A percentile compares a stretch with the other conserved stretches of the same genome.
phyloP scores from a whole-genome alignment of 2,329 filamentous ascomycete species.

The Zymoseptoria ardabiliae region DNA sequence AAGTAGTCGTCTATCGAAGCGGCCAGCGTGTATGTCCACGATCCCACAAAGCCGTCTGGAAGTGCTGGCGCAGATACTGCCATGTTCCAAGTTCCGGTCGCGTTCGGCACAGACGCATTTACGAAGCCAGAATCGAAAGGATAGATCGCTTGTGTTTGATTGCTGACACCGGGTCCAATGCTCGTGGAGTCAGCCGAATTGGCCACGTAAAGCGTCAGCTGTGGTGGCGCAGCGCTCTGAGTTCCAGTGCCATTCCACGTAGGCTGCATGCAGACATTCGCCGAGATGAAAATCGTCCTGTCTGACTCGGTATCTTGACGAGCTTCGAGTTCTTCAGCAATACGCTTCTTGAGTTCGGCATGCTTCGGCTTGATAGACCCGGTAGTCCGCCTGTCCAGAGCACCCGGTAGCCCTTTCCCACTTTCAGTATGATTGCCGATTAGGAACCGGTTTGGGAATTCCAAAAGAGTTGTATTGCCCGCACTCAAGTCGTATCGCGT shows the following conservation, averaged over 20 bases:
- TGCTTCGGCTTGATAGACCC: conserved; percentile 11
- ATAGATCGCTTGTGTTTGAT: conserved; percentile 38
- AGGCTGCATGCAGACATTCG: conserved; percentile 81
- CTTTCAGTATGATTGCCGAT: conserved; percentile 35
- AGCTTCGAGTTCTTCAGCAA: conserved; percentile 13
- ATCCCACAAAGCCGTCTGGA: conserved; percentile 51
- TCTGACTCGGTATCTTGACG: conserved; percentile 17
- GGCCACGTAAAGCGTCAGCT: conserved; percentile 73
- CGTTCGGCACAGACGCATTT: conserved; percentile 51
- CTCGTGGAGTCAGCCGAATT: conserved; percentile 50
- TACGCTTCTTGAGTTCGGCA: conserved; percentile 21
- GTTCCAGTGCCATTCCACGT: conserved; percentile 43
- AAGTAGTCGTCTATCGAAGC: conserved; percentile 74
- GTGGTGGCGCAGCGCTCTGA: conserved; percentile 46
- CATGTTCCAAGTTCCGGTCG: conserved; percentile 65
- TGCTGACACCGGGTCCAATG: conserved; percentile 55
- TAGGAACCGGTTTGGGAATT: conserved; percentile 53
- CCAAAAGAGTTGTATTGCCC: conserved; percentile 57
- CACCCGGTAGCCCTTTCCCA: conserved; percentile 25
- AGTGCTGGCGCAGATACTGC: conserved; percentile 64
- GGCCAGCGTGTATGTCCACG: conserved; percentile 75
- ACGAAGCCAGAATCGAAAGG: conserved; percentile 63
- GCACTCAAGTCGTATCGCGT: conserved; percentile 49
- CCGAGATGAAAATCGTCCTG: conserved; percentile 66
- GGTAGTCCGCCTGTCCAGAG: conserved; percentile 4